phyloP scores from a whole-genome alignment of 805 yeast genomes.

The Candida patagonica region DNA sequence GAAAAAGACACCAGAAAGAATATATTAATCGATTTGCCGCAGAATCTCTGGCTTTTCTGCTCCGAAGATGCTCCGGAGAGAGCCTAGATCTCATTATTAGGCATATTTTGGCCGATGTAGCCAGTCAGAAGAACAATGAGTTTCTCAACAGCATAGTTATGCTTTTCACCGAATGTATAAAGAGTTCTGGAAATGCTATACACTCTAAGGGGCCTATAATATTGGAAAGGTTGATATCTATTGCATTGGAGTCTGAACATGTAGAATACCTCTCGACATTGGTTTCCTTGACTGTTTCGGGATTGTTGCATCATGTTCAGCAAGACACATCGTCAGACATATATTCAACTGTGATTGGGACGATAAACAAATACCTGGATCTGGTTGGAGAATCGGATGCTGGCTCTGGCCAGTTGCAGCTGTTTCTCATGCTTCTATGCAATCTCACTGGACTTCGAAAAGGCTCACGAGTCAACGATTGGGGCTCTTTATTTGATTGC shows the following conservation, averaged over 20 bases:
- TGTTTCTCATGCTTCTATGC: conserved; percentile 14
- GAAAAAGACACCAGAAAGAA: conserved; percentile 45
- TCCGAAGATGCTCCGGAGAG: conserved; percentile 53
- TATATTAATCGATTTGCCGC: conserved; percentile 71
- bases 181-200: conserved; percentile 58
- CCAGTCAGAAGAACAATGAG: conserved; percentile 32
- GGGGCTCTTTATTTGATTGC: conserved; percentile 19
- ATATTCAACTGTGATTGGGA: conserved; percentile 9
- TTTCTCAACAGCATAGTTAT: conserved; percentile 51
- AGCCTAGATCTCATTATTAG: conserved; percentile 40
- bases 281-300: conserved; percentile 19
- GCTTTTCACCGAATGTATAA: conserved; percentile 65
- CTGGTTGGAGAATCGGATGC: neutral
- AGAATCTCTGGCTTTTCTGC: conserved; percentile 77
- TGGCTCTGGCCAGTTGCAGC: neutral
- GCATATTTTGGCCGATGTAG: conserved; percentile 27
- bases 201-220: conserved; percentile 62
- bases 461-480: conserved; percentile 29
- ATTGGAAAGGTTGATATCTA: conserved; percentile 22
- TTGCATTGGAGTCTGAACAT: conserved; percentile 1
- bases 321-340: conserved; percentile 23
- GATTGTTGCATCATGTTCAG: conserved; percentile 26
- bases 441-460: conserved; percentile 27
- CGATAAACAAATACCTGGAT: conserved; percentile 3
- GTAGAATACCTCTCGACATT: conserved; percentile 10